phyloP scores from a whole-genome alignment of 2,329 filamentous ascomycete species.

The Ophiostoma novo-ulmi region DNA sequence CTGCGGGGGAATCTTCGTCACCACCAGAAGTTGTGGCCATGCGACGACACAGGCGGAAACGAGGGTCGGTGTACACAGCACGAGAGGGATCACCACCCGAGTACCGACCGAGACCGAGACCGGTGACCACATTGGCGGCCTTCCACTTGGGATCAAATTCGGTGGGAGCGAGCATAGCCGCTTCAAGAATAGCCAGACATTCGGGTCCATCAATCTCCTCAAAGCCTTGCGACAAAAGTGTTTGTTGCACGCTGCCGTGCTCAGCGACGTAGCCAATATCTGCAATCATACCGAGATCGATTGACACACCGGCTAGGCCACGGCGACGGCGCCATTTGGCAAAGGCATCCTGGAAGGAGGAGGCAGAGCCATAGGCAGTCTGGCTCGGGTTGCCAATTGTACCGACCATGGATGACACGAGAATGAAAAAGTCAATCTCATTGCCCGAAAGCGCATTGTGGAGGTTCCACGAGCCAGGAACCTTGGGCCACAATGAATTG shows the following conservation, averaged over 20 bases:
- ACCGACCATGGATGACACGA: slow-evolving; percentile 36
- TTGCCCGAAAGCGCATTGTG: slow-evolving; percentile 30
- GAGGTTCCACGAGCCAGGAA: slow-evolving; percentile 38
- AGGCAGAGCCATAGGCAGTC: slow-evolving; percentile 41
- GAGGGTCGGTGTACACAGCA: slow-evolving; percentile 26
- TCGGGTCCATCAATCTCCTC: slow-evolving; percentile 27
- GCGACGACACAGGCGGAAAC: slow-evolving; percentile 24
- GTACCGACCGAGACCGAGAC: slow-evolving; percentile 27
- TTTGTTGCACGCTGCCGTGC: slow-evolving; percentile 24
- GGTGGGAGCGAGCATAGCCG: slow-evolving; percentile 24
- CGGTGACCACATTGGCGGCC: slow-evolving; percentile 27
- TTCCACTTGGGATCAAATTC: not conserved
- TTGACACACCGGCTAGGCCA: slow-evolving; percentile 35
- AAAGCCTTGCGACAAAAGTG: slow-evolving; percentile 27
- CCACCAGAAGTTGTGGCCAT: slow-evolving; percentile 16
- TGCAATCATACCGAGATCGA: slow-evolving; percentile 40
- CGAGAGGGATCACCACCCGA: slow-evolving; percentile 24
- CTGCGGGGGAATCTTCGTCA: not conserved
- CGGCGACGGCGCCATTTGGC: slow-evolving; percentile 34
- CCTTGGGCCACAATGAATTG: slow-evolving; percentile 32
- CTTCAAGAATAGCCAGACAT: slow-evolving; percentile 28
- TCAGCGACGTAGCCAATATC: slow-evolving; percentile 34
- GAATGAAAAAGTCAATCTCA: slow-evolving; percentile 37
- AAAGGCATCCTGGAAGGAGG: slow-evolving; percentile 40
- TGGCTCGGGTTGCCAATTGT: slow-evolving; percentile 38